A percentile compares a stretch with the other conserved stretches of the same genome.
These are phyloP conservation scores for Mortierella sp. DNA, from an alignment of 371 early-diverging fungal genomes.

Conservation along the genomic window DNA sequence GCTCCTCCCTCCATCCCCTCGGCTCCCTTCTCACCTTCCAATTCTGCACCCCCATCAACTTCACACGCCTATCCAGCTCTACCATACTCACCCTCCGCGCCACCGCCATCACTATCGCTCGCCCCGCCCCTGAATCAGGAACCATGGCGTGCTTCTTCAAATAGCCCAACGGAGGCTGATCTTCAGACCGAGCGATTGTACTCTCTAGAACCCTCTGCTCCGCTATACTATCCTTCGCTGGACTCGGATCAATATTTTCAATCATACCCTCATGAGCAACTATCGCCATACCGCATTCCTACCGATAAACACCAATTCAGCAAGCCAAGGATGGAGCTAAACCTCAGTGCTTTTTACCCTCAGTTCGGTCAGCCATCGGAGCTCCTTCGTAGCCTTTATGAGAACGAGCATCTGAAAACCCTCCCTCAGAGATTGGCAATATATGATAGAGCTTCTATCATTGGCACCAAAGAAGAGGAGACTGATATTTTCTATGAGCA, in stretches of 20 bases:
- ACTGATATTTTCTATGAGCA: conserved; percentile 16
- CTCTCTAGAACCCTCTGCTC: conserved; percentile 17
- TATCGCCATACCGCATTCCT: not conserved
- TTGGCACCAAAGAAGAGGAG: conserved; percentile 5
- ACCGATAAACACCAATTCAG: not conserved
- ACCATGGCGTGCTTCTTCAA: conserved; percentile 26
- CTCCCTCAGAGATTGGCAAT: conserved; percentile 14
- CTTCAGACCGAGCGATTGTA: conserved; percentile 9
- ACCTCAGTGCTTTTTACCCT: not conserved
- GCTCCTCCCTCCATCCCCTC: conserved; percentile 25
- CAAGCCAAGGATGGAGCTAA: conserved; percentile 9
- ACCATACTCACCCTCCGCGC: conserved; percentile 11
- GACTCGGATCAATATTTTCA: not conserved
- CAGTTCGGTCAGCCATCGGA: conserved; percentile 5
- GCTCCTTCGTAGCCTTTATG: conserved; percentile 21
- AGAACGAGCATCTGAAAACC: conserved; percentile 16
- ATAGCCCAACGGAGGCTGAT: conserved; percentile 21
- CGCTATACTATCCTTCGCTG: conserved; percentile 16
- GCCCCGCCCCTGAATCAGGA: not conserved
- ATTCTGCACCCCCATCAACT: not conserved
- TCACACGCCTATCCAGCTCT: conserved; percentile 5
- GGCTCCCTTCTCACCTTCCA: conserved; percentile 10
- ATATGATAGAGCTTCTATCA: conserved; percentile 3
- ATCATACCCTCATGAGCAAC: conserved; percentile 10
- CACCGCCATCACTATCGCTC: not conserved